Base-by-base conservation (phyloP, 306 rosid genomes). In the Psophocarpus tetragonolobus region DNA sequence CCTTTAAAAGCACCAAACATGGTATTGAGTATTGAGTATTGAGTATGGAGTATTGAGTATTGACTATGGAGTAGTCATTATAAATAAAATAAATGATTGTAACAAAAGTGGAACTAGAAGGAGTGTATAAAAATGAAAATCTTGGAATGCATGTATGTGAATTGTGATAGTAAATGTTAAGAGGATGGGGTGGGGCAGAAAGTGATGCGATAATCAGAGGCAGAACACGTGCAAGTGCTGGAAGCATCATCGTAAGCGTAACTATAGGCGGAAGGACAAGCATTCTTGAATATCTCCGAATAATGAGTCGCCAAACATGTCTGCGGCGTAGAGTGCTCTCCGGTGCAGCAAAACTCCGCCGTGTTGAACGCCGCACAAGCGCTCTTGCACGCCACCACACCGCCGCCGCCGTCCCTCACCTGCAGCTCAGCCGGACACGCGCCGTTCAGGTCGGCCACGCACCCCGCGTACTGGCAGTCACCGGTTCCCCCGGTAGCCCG, bases 171-270 rank as follows among this genome's bases (percentile, higher is more conserved):
- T 29, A 29, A 29, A 4, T 2, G 4, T 29, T 11, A 23, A 2
- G 32, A 63, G 0, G 89, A 73, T 45, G 73, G 75, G 26, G 80
- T 41, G 1, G 98, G 91, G 79, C 97, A 94, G 72, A 94, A 94
- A 2, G 90, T 83, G 72, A 94, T 89, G 27, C 5, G 21, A 81
- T 94, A 94, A 78, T 92, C 78, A 11, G 98, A 84, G 35, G 85
- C 87, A 63, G 92, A 70, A 64, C 98, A 95, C 0, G 98, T 95
- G 78, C 92, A 89, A 30, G 98, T 95, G 68, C 97, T 95, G 0
- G 98, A 80, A 47, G 97, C 96, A 57, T 95, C 97, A 24, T 92
- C 98, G 33, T 95, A 95, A 0, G 97, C 98, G 21, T 92, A 95
- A 71, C 97, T 95, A 12, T 95, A 95, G 4, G 98, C 97, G 8